phyloP scores from a whole-genome alignment of 371 early-diverging fungal species.

The Actinomortierella ambigua region DNA sequence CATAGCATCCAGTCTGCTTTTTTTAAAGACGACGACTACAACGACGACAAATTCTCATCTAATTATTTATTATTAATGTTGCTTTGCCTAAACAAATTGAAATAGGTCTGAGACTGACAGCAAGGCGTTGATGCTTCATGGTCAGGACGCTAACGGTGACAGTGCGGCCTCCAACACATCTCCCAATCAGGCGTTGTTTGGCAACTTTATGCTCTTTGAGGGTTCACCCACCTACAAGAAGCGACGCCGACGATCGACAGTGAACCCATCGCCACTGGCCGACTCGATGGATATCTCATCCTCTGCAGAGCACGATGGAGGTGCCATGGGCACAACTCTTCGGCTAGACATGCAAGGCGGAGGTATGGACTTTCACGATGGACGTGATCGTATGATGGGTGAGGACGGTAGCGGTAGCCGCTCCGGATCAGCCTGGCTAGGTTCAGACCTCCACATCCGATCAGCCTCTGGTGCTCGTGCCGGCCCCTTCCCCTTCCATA shows the following conservation, averaged over 20 bases:
- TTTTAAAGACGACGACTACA: neutral
- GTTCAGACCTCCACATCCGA: constrained; percentile 2
- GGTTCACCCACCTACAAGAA: constrained; percentile 76
- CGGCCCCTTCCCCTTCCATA: constrained; percentile 10
- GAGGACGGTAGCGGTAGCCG: constrained; percentile 6
- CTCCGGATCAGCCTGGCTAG: constrained; percentile 2
- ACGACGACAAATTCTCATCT: neutral
- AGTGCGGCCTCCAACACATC: constrained; percentile 1
- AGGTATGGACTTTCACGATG: constrained; percentile 24
- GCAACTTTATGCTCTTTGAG: constrained; percentile 70
- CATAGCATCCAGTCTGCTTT: too few species aligned
- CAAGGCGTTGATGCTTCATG: constrained; percentile 34
- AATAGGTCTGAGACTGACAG: constrained; percentile 36
- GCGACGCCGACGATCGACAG: constrained; percentile 67
- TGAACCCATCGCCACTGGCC: constrained; percentile 46
- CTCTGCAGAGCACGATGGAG: too few species aligned
- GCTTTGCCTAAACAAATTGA: neutral
- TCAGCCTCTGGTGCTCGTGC: constrained; percentile 1
- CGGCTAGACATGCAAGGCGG: constrained; percentile 17
- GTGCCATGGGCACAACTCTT: too few species aligned
- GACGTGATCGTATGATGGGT: constrained; percentile 18
- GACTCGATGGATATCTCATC: constrained; percentile 15
- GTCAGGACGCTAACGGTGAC: constrained; percentile 11
- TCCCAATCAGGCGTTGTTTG: constrained; percentile 47
- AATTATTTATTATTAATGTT: neutral